Evolutionary conservation across 306 rosid genomes (phyloP).

Genomic region (Quercus mongolica): DNA sequence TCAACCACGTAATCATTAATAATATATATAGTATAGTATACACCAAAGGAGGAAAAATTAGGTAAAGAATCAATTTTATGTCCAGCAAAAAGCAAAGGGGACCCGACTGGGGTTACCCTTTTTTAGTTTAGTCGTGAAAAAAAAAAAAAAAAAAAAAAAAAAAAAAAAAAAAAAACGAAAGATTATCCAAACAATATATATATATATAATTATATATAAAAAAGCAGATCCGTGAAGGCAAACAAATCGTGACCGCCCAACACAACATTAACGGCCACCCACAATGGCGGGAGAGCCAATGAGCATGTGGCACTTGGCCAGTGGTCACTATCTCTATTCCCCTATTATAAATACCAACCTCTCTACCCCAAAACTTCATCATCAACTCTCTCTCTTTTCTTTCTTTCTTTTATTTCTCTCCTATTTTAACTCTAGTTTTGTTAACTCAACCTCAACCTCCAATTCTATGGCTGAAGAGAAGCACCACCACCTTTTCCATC

Average conservation of each 20-base stretch:
- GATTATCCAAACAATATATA: not conserved
- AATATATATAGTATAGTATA: no score
- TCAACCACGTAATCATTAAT: no score
- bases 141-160: no score
- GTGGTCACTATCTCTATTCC: not conserved
- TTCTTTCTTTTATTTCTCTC: not conserved
- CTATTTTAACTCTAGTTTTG: no score
- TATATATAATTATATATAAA: not conserved
- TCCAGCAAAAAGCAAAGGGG: no score
- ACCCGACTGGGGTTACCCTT: no score
- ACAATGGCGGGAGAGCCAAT: not conserved
- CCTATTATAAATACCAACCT: not conserved
- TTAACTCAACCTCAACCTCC: not conserved
- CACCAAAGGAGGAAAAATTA: no score
- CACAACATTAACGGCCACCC: not conserved
- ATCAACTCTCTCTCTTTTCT: not conserved
- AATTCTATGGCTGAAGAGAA: conserved; percentile 59
- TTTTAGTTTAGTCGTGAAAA: no score
- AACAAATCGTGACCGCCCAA: not conserved
- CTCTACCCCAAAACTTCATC: not conserved
- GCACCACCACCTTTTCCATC: conserved; percentile 46
- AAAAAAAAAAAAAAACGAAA: no score
- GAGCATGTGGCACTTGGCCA: not conserved
- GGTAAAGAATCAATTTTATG: no score
- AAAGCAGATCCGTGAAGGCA: not conserved